phyloP scores from a whole-genome alignment of 148 eudicot genomes.

The Vaccinium corymbosum region DNA sequence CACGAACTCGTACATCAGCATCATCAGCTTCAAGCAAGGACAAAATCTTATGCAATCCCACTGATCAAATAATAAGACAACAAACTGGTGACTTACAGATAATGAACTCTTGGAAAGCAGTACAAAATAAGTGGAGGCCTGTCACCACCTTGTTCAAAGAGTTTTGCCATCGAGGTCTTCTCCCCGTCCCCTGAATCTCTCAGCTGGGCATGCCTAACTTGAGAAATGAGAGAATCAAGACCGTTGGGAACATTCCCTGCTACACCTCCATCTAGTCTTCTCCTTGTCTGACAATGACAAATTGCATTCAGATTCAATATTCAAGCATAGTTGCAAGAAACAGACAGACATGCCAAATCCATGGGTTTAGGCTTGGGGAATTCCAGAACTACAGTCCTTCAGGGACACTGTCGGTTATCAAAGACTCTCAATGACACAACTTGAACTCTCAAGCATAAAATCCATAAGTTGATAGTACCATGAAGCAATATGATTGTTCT shows the following conservation, averaged over 20 bases:
- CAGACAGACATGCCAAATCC: slow-evolving; percentile 3
- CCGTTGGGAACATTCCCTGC: slow-evolving; percentile 27
- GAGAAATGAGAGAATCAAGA: slow-evolving; percentile 53
- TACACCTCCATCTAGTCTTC: slow-evolving; percentile 55
- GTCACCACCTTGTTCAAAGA: slow-evolving; percentile 85
- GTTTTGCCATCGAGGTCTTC: slow-evolving; percentile 68
- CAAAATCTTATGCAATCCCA: slow-evolving; percentile 84
- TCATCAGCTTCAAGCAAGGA: slow-evolving; percentile 86
- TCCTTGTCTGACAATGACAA: slow-evolving; percentile 51
- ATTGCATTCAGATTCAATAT: slow-evolving; percentile 16
- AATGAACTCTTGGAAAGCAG: background rate
- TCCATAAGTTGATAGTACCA: background rate
- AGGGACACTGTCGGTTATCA: background rate
- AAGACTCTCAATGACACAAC: background rate
- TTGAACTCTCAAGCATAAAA: background rate
- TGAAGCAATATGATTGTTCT: background rate
- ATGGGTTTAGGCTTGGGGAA: background rate
- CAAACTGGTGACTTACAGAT: background rate
- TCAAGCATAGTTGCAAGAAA: slow-evolving; percentile 2
- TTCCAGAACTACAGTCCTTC: background rate
- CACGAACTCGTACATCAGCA: slow-evolving; percentile 76
- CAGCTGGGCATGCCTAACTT: slow-evolving; percentile 45
- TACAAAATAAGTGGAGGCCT: background rate
- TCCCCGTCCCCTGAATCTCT: slow-evolving; percentile 64
- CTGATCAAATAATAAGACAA: slow-evolving; percentile 31